Percentiles rank a stretch among this genome's conserved stretches.
These are phyloP conservation scores for Neurospora sp. DNA, from an alignment of 2,329 filamentous ascomycete genomes.

Conservation along the genomic window DNA sequence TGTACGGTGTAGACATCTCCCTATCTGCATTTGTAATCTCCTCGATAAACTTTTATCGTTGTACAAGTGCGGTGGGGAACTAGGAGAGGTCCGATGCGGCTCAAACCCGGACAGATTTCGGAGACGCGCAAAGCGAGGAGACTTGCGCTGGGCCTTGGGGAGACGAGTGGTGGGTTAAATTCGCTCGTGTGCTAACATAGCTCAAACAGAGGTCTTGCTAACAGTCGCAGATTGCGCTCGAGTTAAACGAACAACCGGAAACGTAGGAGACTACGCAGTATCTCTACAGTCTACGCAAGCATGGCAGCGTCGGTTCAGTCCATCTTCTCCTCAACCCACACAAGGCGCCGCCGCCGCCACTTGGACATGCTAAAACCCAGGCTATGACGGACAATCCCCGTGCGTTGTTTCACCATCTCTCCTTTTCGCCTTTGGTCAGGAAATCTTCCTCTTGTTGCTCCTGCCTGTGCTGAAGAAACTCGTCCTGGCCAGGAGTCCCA, in stretches of 20 bases:
- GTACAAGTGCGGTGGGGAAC: neutral
- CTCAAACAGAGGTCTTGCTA: no score
- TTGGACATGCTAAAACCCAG: neutral
- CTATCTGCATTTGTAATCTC: neutral
- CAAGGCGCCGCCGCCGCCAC: neutral
- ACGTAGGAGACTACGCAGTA: no score
- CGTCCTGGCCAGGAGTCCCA: neutral
- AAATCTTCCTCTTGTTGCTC: neutral
- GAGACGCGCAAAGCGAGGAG: neutral
- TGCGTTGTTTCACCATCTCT: neutral
- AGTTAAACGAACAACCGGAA: no score
- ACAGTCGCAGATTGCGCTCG: no score
- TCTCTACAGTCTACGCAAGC: neutral
- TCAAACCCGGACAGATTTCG: neutral
- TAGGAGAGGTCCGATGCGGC: neutral
- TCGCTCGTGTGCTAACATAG: no score
- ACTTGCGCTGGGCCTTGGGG: neutral
- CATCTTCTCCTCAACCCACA: neutral
- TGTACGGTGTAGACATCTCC: neutral
- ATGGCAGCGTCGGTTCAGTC: neutral
- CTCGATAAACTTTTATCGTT: neutral
- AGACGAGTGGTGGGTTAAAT: neutral
- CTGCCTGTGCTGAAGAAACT: neutral
- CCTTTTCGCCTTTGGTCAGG: neutral
- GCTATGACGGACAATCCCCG: neutral